A percentile compares a stretch with the other conserved stretches of the same genome.
phyloP scores from a whole-genome alignment of 345 rosid species.

The Microthlaspi erraticum region DNA sequence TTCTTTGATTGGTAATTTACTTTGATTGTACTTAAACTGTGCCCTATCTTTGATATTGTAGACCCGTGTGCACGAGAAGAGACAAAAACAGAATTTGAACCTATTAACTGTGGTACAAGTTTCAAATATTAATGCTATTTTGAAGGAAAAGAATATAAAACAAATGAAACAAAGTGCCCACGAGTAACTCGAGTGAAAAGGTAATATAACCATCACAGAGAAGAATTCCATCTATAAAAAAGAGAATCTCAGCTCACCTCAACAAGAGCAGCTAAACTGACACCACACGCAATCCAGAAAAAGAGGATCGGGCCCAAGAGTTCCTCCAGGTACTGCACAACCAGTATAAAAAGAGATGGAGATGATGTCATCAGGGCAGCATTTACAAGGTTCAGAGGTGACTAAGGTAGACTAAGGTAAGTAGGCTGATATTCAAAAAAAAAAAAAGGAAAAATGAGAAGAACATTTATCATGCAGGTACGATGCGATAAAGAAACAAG shows the following conservation, averaged over 20 bases:
- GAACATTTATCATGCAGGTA: conserved; percentile 4
- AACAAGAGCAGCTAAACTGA: conserved; percentile 82
- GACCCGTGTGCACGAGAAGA: conserved; percentile 15
- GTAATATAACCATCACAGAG: conserved; percentile 22
- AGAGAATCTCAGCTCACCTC: conserved; percentile 57
- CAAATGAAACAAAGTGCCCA: conserved; percentile 10
- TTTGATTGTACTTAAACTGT: conserved; percentile 8
- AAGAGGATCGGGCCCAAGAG: conserved; percentile 79
- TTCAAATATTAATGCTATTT: neutral
- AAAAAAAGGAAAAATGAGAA: neutral
- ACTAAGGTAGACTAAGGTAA: neutral
- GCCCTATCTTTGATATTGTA: neutral
- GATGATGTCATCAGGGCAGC: conserved; percentile 12
- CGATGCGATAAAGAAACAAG: conserved; percentile 22
- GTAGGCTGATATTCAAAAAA: conserved; percentile 4
- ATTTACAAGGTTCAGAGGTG: conserved; percentile 24
- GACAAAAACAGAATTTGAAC: neutral
- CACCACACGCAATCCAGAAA: conserved; percentile 86
- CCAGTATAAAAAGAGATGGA: conserved; percentile 27
- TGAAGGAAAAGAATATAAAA: neutral
- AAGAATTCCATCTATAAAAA: conserved; percentile 11
- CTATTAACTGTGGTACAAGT: neutral
- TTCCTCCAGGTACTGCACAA: conserved; percentile 86
- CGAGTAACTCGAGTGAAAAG: conserved; percentile 12
- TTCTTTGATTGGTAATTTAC: conserved; percentile 17